These are phyloP conservation scores for Geotrichum aggregatum DNA, from an alignment of 1,139 yeast genomes.

Conservation along the genomic window DNA sequence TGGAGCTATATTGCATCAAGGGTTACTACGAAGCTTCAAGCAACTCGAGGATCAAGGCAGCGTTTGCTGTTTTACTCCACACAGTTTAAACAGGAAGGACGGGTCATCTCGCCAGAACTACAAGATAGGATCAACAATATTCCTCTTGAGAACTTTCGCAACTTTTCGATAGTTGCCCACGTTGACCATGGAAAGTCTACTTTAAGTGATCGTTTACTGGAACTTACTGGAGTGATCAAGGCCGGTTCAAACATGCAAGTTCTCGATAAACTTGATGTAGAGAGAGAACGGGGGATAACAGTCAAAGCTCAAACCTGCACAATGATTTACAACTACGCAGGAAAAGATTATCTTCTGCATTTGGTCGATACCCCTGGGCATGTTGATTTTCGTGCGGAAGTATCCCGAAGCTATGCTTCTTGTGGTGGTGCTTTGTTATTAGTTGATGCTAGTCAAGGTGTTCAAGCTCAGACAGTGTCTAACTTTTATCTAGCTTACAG, in stretches of 20 bases:
- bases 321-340: conserved; percentile 74
- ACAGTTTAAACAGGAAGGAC: conserved; percentile 16
- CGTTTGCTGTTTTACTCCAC: conserved; percentile 3
- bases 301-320: conserved; percentile 96
- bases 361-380: conserved; percentile 98
- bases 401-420: conserved; percentile 86
- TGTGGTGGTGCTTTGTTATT: conserved; percentile 90
- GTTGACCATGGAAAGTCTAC: conserved; percentile 98
- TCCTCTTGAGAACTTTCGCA: conserved; percentile 78
- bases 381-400: conserved; percentile 93
- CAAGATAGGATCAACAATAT: conserved; percentile 60
- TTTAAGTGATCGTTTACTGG: conserved; percentile 77
- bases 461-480: conserved; percentile 97
- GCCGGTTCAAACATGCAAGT: conserved; percentile 77
- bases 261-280: conserved; percentile 88
- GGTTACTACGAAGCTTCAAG: background rate
- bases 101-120: conserved; percentile 23
- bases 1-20: background rate
- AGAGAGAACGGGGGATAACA: conserved; percentile 92
- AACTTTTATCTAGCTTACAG: conserved; percentile 87
- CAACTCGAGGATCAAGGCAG: background rate
- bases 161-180: conserved; percentile 94
- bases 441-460: conserved; percentile 95
- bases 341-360: conserved; percentile 74
- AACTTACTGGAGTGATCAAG: conserved; percentile 82